These are phyloP conservation scores for Paramarasmius palmivorus DNA, from an alignment of 1,284 basidiomycete species.

Conservation along the genomic window DNA sequence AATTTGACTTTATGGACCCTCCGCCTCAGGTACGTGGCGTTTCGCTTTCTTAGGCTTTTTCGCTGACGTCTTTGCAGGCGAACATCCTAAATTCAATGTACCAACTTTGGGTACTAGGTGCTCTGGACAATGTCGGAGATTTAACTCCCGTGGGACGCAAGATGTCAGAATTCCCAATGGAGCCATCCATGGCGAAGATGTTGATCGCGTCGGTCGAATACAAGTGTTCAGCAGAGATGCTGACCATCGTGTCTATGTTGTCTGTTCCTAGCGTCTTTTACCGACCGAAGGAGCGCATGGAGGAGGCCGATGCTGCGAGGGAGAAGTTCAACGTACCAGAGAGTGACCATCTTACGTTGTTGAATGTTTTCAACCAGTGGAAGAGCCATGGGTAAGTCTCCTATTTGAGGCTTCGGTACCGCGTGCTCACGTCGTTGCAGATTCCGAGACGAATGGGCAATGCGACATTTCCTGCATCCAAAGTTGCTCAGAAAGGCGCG, in stretches of 20 bases:
- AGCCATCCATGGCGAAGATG: conserved; percentile 98
- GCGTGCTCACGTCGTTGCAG: too few species aligned
- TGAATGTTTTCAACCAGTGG: conserved; percentile 99
- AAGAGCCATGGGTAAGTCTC: conserved; percentile 82
- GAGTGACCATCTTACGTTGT: conserved; percentile 92
- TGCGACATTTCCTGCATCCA: conserved; percentile 94
- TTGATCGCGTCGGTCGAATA: conserved; percentile 94
- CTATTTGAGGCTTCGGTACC: neutral
- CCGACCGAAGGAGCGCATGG: conserved; percentile 91
- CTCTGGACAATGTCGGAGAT: conserved; percentile 97
- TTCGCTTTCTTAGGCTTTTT: conserved; percentile 52
- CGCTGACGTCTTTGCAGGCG: conserved; percentile 46
- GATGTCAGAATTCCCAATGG: conserved; percentile 99
- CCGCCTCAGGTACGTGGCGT: conserved; percentile 76
- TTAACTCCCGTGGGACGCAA: conserved; percentile 90
- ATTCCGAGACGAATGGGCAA: conserved; percentile 91
- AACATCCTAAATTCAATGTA: conserved; percentile 99
- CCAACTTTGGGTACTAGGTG: conserved; percentile 97
- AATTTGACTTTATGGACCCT: conserved; percentile 99
- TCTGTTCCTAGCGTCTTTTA: conserved; percentile 98
- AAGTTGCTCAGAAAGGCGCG: conserved; percentile 94
- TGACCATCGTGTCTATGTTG: conserved; percentile 99
- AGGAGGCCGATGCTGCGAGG: conserved; percentile 94
- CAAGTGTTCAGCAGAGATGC: conserved; percentile 91
- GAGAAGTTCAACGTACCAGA: conserved; percentile 99